These are phyloP conservation scores for Coix lacrymajobi DNA, from an alignment of 176 grass and related monocot species.

Conservation along the genomic window DNA sequence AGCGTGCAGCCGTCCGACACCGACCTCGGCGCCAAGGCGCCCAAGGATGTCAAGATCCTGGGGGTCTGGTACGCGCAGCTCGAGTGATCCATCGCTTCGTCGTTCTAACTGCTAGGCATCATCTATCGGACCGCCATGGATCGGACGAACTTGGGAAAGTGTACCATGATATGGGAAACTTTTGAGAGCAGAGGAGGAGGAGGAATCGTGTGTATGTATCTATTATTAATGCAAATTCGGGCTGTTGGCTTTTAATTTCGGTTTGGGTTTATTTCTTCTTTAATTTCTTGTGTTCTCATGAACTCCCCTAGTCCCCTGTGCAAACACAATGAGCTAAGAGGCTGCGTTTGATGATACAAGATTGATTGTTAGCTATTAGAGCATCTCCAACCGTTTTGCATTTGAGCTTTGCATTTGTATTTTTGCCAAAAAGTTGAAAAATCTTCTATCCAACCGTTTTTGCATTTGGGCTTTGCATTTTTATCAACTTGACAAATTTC, in stretches of 20 bases:
- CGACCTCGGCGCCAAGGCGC: conserved; percentile 72
- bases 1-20: conserved; percentile 86
- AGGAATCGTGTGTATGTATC: neutral
- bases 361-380: neutral
- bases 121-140: neutral
- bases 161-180: neutral
- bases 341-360: neutral
- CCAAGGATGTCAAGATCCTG: conserved; percentile 93
- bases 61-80: conserved; percentile 83
- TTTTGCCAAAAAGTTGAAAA: too few relatives aligned
- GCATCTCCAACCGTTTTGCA: too few relatives aligned
- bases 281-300: neutral
- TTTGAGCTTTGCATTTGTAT: too few relatives aligned
- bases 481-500: too few relatives aligned
- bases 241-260: neutral
- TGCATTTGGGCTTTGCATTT: too few relatives aligned
- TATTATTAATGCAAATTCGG: neutral
- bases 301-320: neutral
- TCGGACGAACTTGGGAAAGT: neutral
- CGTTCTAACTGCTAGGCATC: neutral
- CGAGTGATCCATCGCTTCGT: conserved; percentile 26
- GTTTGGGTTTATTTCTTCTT: neutral
- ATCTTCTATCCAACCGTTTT: too few relatives aligned
- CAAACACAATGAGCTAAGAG: neutral
- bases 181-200: neutral